Conservation (phyloP, 108 stramenopile species). For the Cyclotella sp. region DNA sequence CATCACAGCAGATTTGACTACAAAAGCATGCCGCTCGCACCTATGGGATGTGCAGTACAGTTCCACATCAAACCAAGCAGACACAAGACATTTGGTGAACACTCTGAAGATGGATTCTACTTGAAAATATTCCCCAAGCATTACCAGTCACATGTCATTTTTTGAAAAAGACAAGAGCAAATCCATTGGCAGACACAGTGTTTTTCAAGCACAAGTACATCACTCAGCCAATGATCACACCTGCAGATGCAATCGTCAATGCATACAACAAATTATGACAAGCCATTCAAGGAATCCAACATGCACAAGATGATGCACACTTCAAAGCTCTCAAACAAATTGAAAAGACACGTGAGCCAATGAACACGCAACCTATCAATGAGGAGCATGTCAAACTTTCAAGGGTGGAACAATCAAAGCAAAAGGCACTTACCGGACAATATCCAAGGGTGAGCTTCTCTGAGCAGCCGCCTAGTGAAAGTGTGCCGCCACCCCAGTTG, state of each 20-base stretch:
- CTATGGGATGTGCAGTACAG: slow-evolving; percentile 44
- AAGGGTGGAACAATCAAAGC: too few relatives aligned
- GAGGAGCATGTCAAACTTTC: background rate
- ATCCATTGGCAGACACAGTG: slow-evolving; percentile 30
- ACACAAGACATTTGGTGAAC: too few relatives aligned
- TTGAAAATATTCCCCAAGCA: slow-evolving; percentile 22
- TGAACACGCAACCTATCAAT: background rate
- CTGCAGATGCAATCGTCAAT: too few relatives aligned
- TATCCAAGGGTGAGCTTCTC: slow-evolving; percentile 11
- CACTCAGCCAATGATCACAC: too few relatives aligned
- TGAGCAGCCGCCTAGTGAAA: background rate
- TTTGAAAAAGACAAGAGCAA: slow-evolving; percentile 18
- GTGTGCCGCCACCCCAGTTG: background rate
- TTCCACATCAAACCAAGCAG: slow-evolving; percentile 28
- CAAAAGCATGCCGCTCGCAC: slow-evolving; percentile 55
- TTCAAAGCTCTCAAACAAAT: slow-evolving; percentile 14
- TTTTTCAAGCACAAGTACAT: too few relatives aligned
- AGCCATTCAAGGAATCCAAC: too few relatives aligned
- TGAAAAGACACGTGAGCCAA: background rate
- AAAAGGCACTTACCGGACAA: background rate
- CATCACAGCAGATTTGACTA: too few relatives aligned
- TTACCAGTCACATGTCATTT: slow-evolving; percentile 26
- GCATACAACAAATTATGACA: too few relatives aligned
- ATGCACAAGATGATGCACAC: slow-evolving; percentile 4
- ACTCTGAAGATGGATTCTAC: slow-evolving; percentile 38